Conservation (phyloP, 768 basidiomycete genomes). For the Paxillus rubicundulus region DNA sequence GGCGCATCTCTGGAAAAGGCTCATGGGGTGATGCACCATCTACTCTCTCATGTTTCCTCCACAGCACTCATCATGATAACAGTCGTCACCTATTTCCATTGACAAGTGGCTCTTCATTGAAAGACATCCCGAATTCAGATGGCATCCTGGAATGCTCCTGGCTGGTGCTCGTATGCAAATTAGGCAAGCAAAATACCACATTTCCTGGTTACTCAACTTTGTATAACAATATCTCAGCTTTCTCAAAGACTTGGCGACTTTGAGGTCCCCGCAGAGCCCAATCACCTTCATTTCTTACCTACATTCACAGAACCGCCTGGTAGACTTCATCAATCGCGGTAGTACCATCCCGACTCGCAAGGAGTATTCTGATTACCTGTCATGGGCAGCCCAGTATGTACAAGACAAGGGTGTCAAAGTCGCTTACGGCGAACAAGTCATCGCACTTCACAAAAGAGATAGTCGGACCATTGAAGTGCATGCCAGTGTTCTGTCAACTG, state of each 20-base stretch:
- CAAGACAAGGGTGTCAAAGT: conserved; percentile 42
- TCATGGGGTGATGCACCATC: conserved; percentile 11
- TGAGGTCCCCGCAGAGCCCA: conserved; percentile 48
- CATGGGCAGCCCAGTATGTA: conserved; percentile 49
- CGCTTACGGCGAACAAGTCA: conserved; percentile 46
- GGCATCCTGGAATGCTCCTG: conserved; percentile 58
- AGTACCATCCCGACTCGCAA: conserved; percentile 50
- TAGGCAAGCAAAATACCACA: conserved; percentile 30
- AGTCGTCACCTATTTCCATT: conserved; percentile 19
- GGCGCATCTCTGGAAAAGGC: conserved; percentile 48
- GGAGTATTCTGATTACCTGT: conserved; percentile 54
- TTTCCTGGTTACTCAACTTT: background rate
- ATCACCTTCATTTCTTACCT: conserved; percentile 55
- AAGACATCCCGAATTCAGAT: conserved; percentile 44
- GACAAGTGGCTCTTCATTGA: conserved; percentile 46
- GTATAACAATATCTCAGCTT: conserved; percentile 35
- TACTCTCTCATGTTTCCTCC: background rate
- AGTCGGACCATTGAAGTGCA: conserved; percentile 39
- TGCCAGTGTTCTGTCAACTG: conserved; percentile 35
- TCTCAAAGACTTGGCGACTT: conserved; percentile 53
- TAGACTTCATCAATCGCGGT: conserved; percentile 53
- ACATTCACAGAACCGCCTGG: conserved; percentile 46
- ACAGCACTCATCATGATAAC: background rate
- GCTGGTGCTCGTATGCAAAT: conserved; percentile 55
- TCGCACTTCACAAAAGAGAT: conserved; percentile 34